Evolutionary conservation across 2,329 filamentous ascomycete genomes (phyloP).

Genomic region (Colletotrichum falcatum): DNA sequence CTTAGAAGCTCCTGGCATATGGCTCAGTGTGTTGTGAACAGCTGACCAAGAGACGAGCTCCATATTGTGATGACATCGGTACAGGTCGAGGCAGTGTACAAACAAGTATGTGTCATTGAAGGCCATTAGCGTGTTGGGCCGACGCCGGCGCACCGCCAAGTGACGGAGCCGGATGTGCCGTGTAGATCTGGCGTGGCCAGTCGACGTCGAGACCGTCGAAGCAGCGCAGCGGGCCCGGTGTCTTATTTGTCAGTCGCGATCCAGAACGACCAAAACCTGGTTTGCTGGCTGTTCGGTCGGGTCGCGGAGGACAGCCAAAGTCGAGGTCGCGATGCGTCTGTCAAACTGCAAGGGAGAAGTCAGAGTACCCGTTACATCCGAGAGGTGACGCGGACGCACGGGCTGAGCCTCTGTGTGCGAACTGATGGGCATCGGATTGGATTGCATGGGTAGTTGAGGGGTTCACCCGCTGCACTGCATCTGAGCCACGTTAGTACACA

Average conservation of each 20-base stretch:
- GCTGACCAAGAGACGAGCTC: neutral
- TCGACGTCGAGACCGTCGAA: neutral
- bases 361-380: conserved; percentile 7
- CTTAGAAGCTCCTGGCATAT: neutral
- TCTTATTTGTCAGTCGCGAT: conserved; percentile 26
- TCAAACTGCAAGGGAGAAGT: conserved; percentile 15
- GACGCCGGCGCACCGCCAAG: conserved; percentile 25
- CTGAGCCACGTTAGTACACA: conserved; percentile 30
- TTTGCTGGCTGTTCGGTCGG: neutral
- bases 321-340: conserved; percentile 7
- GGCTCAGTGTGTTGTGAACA: neutral
- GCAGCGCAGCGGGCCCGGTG: neutral
- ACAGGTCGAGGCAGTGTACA: neutral
- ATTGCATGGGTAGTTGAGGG: neutral
- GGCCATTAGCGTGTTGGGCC: conserved; percentile 16
- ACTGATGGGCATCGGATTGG: neutral
- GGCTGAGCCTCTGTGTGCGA: conserved; percentile 30
- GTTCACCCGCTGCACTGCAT: conserved; percentile 6
- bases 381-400: conserved; percentile 23
- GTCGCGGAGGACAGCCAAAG: neutral
- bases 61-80: conserved; percentile 27
- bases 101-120: neutral
- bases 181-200: conserved; percentile 32
- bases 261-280: neutral
- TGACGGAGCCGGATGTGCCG: conserved; percentile 13